Evolutionary conservation across 192 early-diverging fungal genomes (phyloP), one percentile per base, ranked within the genome.

Genomic region (Podila epicladia): DNA sequence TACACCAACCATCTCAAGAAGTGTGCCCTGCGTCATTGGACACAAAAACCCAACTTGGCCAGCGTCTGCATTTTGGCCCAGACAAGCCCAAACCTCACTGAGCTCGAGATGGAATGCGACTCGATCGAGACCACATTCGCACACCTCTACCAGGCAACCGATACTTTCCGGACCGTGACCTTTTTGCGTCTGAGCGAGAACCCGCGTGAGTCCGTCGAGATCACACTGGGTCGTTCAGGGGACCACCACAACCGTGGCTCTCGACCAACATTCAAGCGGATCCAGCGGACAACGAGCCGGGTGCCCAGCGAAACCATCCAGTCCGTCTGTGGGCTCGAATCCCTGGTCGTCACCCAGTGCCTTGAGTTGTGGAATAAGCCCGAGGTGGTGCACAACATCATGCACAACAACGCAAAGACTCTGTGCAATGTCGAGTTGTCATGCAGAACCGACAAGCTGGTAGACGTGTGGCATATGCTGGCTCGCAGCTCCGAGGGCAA

Each of bases 381-480:
- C 0, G 61, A 65, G 7, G 38, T 19, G 31, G 12, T 76, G 29
- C 74, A 70, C 17, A 19, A 51, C 6, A 55, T 76, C 24, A 33
- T 76, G 20, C 55, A n/a, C 48, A 70, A 65, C 17, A 76, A 76
- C n/a, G 58, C 65, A 15, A 50, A 22, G 32, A 45, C 74, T 0
- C 48, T 76, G n/a, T 35, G 38, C 48, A 70, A 24, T 22, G 9
- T 76, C 28, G 74, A 69, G 48, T 13, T 76, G 17, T 48, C 55
- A 3, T 76, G 74, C 49, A 53, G 24, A 11, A 76, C 58, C 0
- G 67, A 65, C 12, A 12, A 31, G 19, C 32, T 76, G 28, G 58
- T 22, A 9, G 31, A 33, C 1, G n/a, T 65, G 55, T 76, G 74
- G 74, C 33, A 48, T 1, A 26, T 76, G 26, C 0, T 70, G n/a